Evolutionary conservation across 1,284 basidiomycete genomes (phyloP).

Genomic region (Erythrobasidium hasegawianum): DNA sequence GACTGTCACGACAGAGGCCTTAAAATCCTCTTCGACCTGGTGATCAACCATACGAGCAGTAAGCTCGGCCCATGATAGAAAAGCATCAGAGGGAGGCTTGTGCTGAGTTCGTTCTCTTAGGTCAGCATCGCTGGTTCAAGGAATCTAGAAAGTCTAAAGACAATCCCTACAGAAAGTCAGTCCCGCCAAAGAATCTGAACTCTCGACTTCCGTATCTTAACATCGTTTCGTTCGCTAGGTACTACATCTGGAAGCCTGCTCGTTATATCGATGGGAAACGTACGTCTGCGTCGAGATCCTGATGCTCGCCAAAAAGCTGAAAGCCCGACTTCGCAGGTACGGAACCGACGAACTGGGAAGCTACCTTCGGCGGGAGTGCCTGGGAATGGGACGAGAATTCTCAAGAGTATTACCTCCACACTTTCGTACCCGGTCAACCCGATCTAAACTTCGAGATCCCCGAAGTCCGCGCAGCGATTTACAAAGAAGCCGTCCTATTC

Average conservation of each 20-base stretch:
- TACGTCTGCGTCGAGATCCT: too few relatives aligned
- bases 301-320: too few relatives aligned
- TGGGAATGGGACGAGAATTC: conserved; percentile 70
- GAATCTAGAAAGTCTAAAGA: conserved; percentile 61
- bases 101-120: neutral
- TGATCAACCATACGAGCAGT: conserved; percentile 31
- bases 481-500: conserved; percentile 55
- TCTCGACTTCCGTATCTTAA: too few relatives aligned
- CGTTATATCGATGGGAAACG: conserved; percentile 53
- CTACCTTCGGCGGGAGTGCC: conserved; percentile 58
- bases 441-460: conserved; percentile 75
- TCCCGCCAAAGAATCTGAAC: too few relatives aligned
- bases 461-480: conserved; percentile 43
- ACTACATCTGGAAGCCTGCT: conserved; percentile 74
- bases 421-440: conserved; percentile 67
- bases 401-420: conserved; percentile 69
- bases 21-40: conserved; percentile 42
- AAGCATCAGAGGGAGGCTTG: too few relatives aligned
- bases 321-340: too few relatives aligned
- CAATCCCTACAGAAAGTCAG: conserved; percentile 59
- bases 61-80: too few relatives aligned
- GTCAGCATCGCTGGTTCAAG: conserved; percentile 69
- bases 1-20: conserved; percentile 63
- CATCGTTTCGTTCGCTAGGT: too few relatives aligned
- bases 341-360: conserved; percentile 29